phyloP scores from a whole-genome alignment of 768 basidiomycete genomes.

The Macrolepiota dolichaula region DNA sequence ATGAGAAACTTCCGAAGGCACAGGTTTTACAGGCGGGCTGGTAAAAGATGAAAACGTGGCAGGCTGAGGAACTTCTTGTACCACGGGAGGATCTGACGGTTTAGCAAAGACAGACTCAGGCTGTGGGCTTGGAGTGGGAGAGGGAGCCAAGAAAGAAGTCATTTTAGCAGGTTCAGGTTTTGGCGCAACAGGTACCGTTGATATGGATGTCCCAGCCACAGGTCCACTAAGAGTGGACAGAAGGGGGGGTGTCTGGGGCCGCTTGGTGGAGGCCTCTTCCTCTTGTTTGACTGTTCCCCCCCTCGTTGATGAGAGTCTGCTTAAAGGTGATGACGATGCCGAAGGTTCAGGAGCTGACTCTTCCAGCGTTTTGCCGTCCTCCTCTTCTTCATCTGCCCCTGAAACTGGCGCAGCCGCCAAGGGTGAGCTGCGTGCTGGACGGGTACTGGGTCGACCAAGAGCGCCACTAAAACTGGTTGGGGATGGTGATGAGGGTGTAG shows the following conservation, averaged over 20 bases:
- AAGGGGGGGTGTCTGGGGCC: constrained; percentile 50
- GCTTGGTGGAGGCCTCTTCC: constrained; percentile 24
- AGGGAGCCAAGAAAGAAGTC: constrained; percentile 10
- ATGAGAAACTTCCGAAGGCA: not conserved
- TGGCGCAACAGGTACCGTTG: constrained; percentile 6
- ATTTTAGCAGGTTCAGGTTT: constrained; percentile 14
- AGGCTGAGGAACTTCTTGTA: not conserved
- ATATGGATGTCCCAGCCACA: not conserved
- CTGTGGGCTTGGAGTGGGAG: constrained; percentile 1
- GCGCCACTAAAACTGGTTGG: constrained; percentile 39
- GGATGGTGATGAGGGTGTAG: constrained; percentile 29
- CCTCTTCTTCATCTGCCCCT: constrained; percentile 40
- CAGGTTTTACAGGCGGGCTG: not conserved
- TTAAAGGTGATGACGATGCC: constrained; percentile 29
- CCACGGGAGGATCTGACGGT: constrained; percentile 5
- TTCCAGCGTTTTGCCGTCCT: constrained; percentile 14
- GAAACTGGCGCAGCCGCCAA: constrained; percentile 54
- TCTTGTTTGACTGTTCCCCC: constrained; percentile 16
- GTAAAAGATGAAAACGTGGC: not conserved
- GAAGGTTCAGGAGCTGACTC: constrained; percentile 16
- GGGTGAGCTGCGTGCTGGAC: constrained; percentile 75
- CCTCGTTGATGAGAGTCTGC: constrained; percentile 22
- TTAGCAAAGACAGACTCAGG: constrained; percentile 9
- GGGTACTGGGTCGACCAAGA: constrained; percentile 56
- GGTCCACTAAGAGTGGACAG: constrained; percentile 22